Evolutionary conservation across 1,284 basidiomycete genomes (phyloP), one percentile per base, ranked within the genome.

Genomic region (Porphyrellus sp.): DNA sequence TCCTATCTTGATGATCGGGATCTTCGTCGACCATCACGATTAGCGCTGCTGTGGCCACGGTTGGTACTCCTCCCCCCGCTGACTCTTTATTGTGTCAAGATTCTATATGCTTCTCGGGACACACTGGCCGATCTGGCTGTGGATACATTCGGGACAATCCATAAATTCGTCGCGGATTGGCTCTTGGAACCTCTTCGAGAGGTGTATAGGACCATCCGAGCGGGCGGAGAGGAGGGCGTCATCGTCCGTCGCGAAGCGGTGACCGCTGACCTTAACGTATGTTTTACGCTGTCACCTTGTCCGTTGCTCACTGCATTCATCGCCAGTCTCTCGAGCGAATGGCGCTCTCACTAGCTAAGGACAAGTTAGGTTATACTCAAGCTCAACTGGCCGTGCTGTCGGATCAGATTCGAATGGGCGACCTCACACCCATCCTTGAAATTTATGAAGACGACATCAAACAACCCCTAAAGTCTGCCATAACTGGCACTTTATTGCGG

Each of bases 381-480:
- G 71, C 76, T 3, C 82, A 91, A 63, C 76, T 98, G 24, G 76
- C 77, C 4, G 74, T 73, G 7, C 74, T 98, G 8, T 80, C 87
- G 1, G 63, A 70, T 15, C 83, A 86, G 60, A 83, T 98, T 43
- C 78, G 81, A 35, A 72, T 80, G 31, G 96, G 96, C 1, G 93
- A 98, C 70, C 75, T 99, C 59, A 95, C 93, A 2, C 79, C 89
- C 11, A 89, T 98, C 9, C 79, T 98, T 60, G 78, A 87, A 62
- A 81, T 95, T 11, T 98, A 97, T 68, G 96, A 99, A 73, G 80
- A 88, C 57, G 93, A 98, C 63, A 91, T 99, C 72, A 89, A 86
- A 71, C 80, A 75, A 21, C 97, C 96, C 0, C 65, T 98, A 52
- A 86, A 82, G 61, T 93, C 91, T 27, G 91, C 86, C 5, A 56